Evolutionary conservation across 805 yeast genomes (phyloP), one percentile per base, ranked within the genome.

Genomic region (Lipomyces mesembrius): DNA sequence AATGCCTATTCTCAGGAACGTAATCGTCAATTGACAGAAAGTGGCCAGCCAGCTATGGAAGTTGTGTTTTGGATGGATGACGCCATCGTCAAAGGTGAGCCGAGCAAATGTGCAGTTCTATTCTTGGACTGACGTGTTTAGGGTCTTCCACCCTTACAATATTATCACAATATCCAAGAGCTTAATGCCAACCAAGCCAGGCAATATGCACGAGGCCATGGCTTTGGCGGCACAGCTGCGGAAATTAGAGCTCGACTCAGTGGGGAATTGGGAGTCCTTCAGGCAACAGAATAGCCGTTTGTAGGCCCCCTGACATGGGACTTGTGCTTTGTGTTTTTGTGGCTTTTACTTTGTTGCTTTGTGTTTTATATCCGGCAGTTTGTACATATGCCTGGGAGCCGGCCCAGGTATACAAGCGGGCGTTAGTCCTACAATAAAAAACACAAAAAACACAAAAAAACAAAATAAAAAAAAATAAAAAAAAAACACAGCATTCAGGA

Each of bases 1-100:
- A 39, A 14, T 39, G 3, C 1, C 17, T 14, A 39, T 39, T 39
- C 2, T 39, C n/a, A 39, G 49, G 49, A 2, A 17, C 20, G 20
- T 39, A 39, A 39, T 14, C 49, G 49, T 39, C 8, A 39, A 2
- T 8, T 39, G 49, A 39, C 49, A 39, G 49, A 17, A 39, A 39
- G 49, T 17, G 49, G 49, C 8, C 49, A 39, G 49, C 49, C 20
- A 39, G 49, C 49, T 39, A 39, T 39, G 49, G 49, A 39, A 39
- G 49, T 39, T 39, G 49, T 39, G 20, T 39, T 39, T 39, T 39
- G 46, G 46, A 39, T 39, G 46, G 46, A 39, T 39, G 20, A 12
- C 46, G 46, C 46, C n/a, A 39, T 14, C 46, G n/a, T 39, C 46
- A 39, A 1, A 39, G 4, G 46, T 39, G 14, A 39, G 46, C 46